Conservation (phyloP, 75 land plant species). For the Azolla pinnata region DNA sequence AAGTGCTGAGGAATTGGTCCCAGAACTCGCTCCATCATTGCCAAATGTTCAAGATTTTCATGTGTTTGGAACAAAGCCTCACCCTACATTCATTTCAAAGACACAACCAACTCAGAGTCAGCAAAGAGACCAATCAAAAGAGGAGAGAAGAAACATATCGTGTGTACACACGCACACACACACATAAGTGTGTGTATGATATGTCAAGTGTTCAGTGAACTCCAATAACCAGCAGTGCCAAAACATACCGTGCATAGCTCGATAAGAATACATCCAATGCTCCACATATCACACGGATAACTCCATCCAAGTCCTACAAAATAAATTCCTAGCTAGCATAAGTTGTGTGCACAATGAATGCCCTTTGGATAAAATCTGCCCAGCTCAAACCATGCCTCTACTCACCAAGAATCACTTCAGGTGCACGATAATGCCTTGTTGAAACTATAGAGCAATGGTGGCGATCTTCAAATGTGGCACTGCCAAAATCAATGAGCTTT, state of each 20-base stretch:
- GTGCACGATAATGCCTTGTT: conserved; percentile 91
- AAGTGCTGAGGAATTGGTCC: conserved; percentile 81
- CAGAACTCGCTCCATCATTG: conserved; percentile 98
- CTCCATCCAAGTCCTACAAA: conserved; percentile 71
- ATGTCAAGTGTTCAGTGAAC: too few species aligned
- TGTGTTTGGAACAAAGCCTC: conserved; percentile 88
- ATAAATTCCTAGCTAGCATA: too few species aligned
- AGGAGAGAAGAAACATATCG: too few species aligned
- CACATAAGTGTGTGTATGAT: too few species aligned
- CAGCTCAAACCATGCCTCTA: too few species aligned
- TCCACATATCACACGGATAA: conserved; percentile 85
- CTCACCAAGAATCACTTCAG: conserved; percentile 88
- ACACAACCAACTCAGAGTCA: neutral
- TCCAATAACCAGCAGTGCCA: too few species aligned
- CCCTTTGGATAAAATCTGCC: too few species aligned
- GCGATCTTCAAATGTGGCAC: conserved; percentile 63
- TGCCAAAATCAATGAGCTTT: conserved; percentile 98
- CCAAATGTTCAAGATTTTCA: conserved; percentile 93
- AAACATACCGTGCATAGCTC: conserved; percentile 67
- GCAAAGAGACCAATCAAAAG: neutral
- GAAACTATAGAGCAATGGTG: conserved; percentile 76
- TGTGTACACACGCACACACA: too few species aligned
- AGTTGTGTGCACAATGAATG: too few species aligned
- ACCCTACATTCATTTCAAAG: conserved; percentile 50
- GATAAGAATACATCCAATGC: conserved; percentile 77